phyloP scores from a whole-genome alignment of 2,329 filamentous ascomycete species.

The Phialophora tarda region DNA sequence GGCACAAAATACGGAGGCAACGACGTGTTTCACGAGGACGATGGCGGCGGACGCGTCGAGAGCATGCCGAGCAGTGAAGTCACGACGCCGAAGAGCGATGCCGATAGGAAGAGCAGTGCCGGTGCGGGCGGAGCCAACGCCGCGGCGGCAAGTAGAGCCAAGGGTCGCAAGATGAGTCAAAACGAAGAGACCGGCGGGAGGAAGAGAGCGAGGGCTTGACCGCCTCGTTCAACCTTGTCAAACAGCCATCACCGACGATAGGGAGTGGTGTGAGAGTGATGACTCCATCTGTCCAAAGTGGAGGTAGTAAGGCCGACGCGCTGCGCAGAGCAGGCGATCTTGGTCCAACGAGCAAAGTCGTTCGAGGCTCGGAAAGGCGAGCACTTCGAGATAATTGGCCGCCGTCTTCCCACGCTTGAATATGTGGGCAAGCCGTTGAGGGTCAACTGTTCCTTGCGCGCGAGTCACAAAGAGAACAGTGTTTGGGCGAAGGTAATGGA shows the following conservation, averaged over 20 bases:
- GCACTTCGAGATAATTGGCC: background rate
- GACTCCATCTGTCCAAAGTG: background rate
- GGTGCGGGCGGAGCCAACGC: background rate
- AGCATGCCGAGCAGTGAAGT: constrained; percentile 53
- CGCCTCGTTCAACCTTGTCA: background rate
- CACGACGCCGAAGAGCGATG: constrained; percentile 46
- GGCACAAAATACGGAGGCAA: background rate
- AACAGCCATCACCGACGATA: background rate
- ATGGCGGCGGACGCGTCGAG: constrained; percentile 46
- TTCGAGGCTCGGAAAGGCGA: background rate
- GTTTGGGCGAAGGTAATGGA: background rate
- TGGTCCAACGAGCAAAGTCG: background rate
- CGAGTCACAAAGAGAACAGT: background rate
- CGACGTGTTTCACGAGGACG: constrained; percentile 41
- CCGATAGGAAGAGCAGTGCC: constrained; percentile 10
- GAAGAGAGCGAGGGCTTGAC: constrained; percentile 22
- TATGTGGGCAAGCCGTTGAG: background rate
- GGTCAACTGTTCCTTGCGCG: background rate
- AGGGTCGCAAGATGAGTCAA: constrained; percentile 27
- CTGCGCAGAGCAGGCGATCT: background rate
- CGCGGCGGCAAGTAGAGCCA: constrained; percentile 15
- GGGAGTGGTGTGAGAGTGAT: background rate
- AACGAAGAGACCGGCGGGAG: constrained; percentile 21
- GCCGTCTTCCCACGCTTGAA: background rate
- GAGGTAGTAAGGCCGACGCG: background rate